phyloP scores from a whole-genome alignment of 148 eudicot genomes.

The Talinum fruticosum region DNA sequence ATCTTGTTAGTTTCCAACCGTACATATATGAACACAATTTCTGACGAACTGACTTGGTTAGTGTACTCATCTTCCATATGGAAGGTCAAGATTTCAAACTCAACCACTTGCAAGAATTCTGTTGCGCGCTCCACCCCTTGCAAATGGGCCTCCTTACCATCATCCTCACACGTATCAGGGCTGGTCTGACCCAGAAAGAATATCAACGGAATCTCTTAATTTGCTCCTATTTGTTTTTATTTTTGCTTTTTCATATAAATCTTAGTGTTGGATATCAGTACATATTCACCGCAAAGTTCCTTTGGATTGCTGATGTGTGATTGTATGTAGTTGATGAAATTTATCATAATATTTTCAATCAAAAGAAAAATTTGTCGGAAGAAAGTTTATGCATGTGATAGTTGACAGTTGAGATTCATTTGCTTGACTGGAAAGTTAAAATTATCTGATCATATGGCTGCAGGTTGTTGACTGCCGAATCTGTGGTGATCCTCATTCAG shows the following conservation, averaged over 20 bases:
- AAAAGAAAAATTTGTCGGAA: no score
- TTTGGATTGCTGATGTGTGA: background rate
- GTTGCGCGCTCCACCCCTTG: background rate
- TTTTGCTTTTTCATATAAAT: background rate
- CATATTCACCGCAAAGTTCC: background rate
- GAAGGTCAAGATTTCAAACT: background rate
- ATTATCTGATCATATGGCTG: background rate
- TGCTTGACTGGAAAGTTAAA: background rate
- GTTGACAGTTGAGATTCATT: no score
- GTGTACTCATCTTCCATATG: background rate
- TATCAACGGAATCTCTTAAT: background rate
- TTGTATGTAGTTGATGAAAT: background rate
- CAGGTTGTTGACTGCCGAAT: constrained; percentile 94
- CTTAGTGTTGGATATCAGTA: background rate
- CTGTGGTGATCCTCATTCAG: constrained; percentile 96
- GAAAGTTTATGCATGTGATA: no score
- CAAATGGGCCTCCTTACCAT: background rate
- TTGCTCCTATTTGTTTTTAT: background rate
- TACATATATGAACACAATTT: background rate
- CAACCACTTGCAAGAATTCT: background rate
- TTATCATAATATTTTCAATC: no score
- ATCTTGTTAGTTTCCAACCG: background rate
- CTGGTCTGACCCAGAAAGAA: no score
- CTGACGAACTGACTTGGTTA: background rate
- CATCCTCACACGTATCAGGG: no score